A percentile compares a stretch with the other conserved stretches of the same genome.
phyloP scores from a whole-genome alignment of 148 eudicot genomes.

The Bassia scoparia region DNA sequence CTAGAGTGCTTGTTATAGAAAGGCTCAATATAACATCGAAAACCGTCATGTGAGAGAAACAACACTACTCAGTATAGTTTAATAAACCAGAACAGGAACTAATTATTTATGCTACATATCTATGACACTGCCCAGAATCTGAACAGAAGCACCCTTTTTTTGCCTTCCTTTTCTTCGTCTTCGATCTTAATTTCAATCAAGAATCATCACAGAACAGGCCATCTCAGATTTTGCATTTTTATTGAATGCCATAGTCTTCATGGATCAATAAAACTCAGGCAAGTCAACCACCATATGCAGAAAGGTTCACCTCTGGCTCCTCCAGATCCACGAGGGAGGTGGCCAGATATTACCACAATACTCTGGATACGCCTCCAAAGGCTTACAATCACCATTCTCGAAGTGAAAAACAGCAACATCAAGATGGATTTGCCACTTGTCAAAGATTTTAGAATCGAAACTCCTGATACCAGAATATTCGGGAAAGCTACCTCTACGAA shows the following conservation, averaged over 20 bases:
- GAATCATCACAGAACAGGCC: neutral
- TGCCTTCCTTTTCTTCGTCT: neutral
- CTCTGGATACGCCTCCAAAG: neutral
- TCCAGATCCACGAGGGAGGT: neutral
- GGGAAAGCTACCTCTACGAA: slow-evolving; percentile 1
- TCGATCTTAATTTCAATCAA: neutral
- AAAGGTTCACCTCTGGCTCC: too few relatives aligned
- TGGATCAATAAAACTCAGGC: too few relatives aligned
- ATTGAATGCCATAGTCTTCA: too few relatives aligned
- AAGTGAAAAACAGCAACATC: slow-evolving; percentile 14
- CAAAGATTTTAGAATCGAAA: neutral
- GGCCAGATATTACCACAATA: neutral
- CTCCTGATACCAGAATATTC: neutral
- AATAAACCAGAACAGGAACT: neutral
- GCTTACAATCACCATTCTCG: slow-evolving; percentile 4
- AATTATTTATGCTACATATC: neutral
- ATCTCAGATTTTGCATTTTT: neutral
- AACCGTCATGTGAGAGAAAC: too few relatives aligned
- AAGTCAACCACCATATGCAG: neutral
- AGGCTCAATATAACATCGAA: too few relatives aligned
- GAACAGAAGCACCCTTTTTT: neutral
- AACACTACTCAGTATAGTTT: neutral
- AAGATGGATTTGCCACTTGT: neutral
- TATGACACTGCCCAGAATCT: neutral
- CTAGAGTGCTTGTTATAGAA: too few relatives aligned